Base-by-base conservation (phyloP, 2,329 filamentous ascomycete genomes). In the Plectosphaerella plurivora region DNA sequence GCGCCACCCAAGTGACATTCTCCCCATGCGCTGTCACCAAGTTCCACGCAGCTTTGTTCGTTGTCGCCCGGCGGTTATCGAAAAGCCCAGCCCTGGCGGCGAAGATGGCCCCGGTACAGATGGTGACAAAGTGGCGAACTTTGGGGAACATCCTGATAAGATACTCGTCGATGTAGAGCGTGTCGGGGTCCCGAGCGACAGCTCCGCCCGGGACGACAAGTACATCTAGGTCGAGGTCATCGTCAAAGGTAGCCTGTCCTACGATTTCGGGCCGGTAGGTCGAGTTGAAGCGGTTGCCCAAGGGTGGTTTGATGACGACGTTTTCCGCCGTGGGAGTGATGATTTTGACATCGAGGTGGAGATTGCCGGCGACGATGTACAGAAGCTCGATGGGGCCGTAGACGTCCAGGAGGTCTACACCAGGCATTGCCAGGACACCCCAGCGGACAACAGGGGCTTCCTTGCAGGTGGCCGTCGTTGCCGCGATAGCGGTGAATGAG, bases 121-220 rank as follows among this genome's bases (percentile, higher is more conserved):
- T 75, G 0, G 83, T 86, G 45, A 89, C 70, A 10, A 87, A 60
- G 56, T 81, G 79, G 56, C 76, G 68, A 20, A 86, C 61, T 4
- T 65, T 65, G 0, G 77, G 74, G 58, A 73, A 80, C 16, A 65
- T 61, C 1, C 64, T 63, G 1, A 62, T 59, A 22, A 62, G 60
- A 51, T 65, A 84, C 2, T 74, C 67, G 2, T 79, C 65, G 1
- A 74, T 66, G 1, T 69, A 56, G 2, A 55, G 55, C 22, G 63
- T 51, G 4, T 64, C 71, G 53, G 62, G 24, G 63, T 62, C 60
- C 3, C 74, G 65, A 1, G 69, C 71, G 0, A 84, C 85, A 0
- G 69, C 50, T 0, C 86, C 85, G 2, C 87, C 86, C 0, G 86
- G 86, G 7, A 89, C 66, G 15, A 89, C 64, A n/a, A 89, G 71